phyloP scores from a whole-genome alignment of 768 basidiomycete genomes.

The Mrakia hoshinonis region DNA sequence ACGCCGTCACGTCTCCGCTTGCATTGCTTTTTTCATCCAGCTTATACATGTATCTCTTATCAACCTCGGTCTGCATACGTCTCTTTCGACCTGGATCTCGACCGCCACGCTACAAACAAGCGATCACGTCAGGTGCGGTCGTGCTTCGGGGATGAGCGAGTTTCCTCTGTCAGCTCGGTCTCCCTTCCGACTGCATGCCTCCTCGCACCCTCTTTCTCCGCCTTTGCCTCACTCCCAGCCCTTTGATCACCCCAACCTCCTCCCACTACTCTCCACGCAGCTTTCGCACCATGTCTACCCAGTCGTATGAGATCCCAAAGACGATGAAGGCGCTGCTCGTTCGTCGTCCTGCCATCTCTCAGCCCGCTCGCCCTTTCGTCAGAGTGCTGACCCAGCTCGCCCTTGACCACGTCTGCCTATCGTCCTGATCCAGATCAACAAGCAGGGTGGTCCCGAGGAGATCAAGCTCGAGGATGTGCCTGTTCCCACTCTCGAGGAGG shows the following conservation, averaged over 20 bases:
- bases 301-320: constrained; percentile 35
- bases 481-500: constrained; percentile 56
- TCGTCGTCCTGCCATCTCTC: background rate
- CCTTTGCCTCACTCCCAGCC: background rate
- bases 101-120: no score
- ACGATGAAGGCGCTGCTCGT: constrained; percentile 58
- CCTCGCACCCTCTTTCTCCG: background rate
- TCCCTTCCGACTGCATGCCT: no score
- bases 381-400: background rate
- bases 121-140: no score
- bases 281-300: constrained; percentile 21
- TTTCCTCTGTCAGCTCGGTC: no score
- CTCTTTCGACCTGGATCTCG: no score
- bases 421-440: constrained; percentile 46
- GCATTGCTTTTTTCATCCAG: no score
- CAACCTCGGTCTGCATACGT: no score
- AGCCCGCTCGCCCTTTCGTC: background rate
- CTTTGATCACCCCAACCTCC: background rate
- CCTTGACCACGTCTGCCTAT: background rate
- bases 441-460: constrained; percentile 69
- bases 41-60: no score
- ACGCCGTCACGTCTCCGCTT: no score
- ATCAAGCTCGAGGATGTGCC: constrained; percentile 50
- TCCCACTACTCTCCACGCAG: background rate
- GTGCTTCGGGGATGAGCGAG: no score